These are phyloP conservation scores for Aphanoascus verrucosus DNA, from an alignment of 2,329 filamentous ascomycete genomes.

Conservation along the genomic window DNA sequence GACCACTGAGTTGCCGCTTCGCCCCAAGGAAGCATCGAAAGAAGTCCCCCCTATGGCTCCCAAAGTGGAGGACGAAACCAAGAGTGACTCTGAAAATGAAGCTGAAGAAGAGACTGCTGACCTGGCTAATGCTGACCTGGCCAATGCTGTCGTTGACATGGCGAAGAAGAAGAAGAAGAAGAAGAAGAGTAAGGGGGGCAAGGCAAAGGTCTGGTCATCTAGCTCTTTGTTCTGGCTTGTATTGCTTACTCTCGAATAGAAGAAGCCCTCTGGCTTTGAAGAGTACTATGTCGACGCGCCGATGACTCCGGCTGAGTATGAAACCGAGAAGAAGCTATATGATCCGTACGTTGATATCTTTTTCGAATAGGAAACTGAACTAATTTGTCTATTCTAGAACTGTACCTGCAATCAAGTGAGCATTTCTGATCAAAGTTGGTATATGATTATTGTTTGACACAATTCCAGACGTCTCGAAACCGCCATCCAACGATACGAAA, in stretches of 20 bases:
- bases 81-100: conserved; percentile 5
- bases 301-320: conserved; percentile 57
- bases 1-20: not conserved
- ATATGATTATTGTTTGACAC: not conserved
- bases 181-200: conserved; percentile 25
- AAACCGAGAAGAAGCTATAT: conserved; percentile 60
- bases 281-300: conserved; percentile 73
- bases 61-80: not conserved
- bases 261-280: conserved; percentile 58
- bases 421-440: not conserved
- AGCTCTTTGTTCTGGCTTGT: not conserved
- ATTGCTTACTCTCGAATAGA: conserved; percentile 21
- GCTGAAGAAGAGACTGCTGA: not conserved
- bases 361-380: conserved; percentile 4
- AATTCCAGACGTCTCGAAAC: conserved; percentile 62
- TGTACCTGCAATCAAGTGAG: conserved; percentile 49
- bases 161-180: conserved; percentile 25
- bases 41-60: not conserved
- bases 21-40: not conserved
- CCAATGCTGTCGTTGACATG: conserved; percentile 2
- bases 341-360: conserved; percentile 40
- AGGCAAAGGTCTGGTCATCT: not conserved
- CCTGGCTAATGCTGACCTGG: not conserved
- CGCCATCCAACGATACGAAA: conserved; percentile 71
- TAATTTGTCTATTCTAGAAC: conserved; percentile 29